Evolutionary conservation across 805 yeast species (phyloP), one percentile per base, ranked within the genome.

Genomic region (Myxozyma mucilagina): DNA sequence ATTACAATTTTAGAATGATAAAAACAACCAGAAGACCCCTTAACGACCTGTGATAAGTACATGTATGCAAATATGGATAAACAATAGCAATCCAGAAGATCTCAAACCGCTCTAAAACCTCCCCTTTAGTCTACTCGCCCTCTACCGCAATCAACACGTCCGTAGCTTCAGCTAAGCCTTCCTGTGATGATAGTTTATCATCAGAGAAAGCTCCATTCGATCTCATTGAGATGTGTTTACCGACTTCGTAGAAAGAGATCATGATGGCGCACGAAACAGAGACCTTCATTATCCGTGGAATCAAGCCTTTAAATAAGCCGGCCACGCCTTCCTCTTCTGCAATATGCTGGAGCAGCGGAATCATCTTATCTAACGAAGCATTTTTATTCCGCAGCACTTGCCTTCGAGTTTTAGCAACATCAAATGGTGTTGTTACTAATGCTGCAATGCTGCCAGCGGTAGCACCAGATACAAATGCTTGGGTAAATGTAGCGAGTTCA

Each of bases 231-330:
- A 85, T 71, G 59, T 83, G 83, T 74, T 94, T 94, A 32, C 96
- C 88, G 47, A 92, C 78, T 73, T 94, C 99, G 72, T 94, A 94
- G 43, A 94, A 87, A 11, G 97, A 90, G 48, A 94, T 91, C 99
- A 94, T 94, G 42, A 94, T 93, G 1, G 99, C 99, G 80, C 99
- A 94, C 14, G 97, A 86, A 10, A 99, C 98, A 0, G 97, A 97
- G 32, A 94, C 88, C 72, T 94, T 94, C 73, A 93, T 75, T 7
- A 93, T 82, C 66, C 99, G 81, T 0, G 98, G 98, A 1, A 83
- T 78, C 42, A 91, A 75, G 0, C 99, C 99, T 41, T 89, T 89
- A 71, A 87, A 94, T n/a, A 94, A 76, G 0, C 97, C 93, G 4
- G 79, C 71, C n/a, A 83, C 50, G 0, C 99, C 99, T 74, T 94